Evolutionary conservation across 768 basidiomycete genomes (phyloP).

Genomic region (Pisolithus albus): DNA sequence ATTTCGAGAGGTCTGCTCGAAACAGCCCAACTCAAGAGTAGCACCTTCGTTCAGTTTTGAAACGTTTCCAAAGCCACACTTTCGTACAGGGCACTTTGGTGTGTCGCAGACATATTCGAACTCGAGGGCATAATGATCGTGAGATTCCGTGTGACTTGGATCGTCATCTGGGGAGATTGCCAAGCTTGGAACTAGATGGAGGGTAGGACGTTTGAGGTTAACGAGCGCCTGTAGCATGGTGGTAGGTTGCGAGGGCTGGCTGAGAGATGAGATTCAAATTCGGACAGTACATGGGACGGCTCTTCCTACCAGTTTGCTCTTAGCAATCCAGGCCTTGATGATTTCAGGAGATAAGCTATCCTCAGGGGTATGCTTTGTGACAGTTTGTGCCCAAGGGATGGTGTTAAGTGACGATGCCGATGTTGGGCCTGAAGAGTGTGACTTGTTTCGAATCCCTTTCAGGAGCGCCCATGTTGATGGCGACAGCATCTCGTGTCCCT

Average conservation of each 20-base stretch:
- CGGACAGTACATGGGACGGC: conserved; percentile 2
- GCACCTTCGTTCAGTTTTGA: conserved; percentile 75
- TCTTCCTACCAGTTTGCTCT: conserved; percentile 67
- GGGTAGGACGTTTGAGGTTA: conserved; percentile 86
- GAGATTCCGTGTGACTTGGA: conserved; percentile 37
- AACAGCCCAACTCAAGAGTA: conserved; percentile 72
- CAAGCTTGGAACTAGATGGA: conserved; percentile 63
- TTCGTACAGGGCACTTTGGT: conserved; percentile 57
- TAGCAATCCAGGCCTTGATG: conserved; percentile 78
- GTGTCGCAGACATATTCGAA: conserved; percentile 93
- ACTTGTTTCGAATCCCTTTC: conserved; percentile 64
- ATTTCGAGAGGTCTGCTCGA: conserved; percentile 38
- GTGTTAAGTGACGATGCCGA: conserved; percentile 58
- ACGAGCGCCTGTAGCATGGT: conserved; percentile 93
- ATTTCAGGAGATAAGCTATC: conserved; percentile 79
- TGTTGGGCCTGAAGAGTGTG: conserved; percentile 86
- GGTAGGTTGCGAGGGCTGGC: conserved; percentile 70
- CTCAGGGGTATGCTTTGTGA: conserved; percentile 55
- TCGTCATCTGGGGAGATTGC: conserved; percentile 40
- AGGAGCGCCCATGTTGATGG: conserved; percentile 20
- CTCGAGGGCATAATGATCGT: conserved; percentile 71
- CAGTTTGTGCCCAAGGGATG: conserved; percentile 60
- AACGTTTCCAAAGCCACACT: conserved; percentile 68
- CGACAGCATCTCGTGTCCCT: conserved; percentile 18
- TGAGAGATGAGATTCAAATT: background rate